Conservation (phyloP, 208 protist species). For the Acanthamoeba lenticulata region DNA sequence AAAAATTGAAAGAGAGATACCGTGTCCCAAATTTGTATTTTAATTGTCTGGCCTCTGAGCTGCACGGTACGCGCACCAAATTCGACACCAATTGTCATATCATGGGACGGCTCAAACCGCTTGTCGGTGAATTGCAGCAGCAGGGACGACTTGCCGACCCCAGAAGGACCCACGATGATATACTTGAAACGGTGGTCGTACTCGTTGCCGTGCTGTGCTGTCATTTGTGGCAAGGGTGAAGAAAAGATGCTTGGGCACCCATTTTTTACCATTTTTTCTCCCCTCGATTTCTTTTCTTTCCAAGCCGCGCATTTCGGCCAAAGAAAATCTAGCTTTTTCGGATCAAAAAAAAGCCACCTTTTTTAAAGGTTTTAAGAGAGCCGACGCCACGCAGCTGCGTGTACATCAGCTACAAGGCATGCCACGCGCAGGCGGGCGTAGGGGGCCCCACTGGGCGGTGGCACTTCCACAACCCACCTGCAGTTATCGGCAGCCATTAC, state of each 20-base stretch:
- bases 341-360: no score
- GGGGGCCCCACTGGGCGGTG: not conserved
- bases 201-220: not conserved
- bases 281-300: not conserved
- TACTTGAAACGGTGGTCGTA: conserved; percentile 94
- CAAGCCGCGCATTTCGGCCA: not conserved
- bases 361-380: no score
- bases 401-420: not conserved
- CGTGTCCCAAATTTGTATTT: conserved; percentile 99
- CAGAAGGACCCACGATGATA: conserved; percentile 90
- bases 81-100: conserved; percentile 99
- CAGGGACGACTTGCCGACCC: conserved; percentile 98
- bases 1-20: conserved; percentile 65
- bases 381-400: not conserved
- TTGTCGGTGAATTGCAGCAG: conserved; percentile 99
- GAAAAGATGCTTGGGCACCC: not conserved
- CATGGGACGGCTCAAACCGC: conserved; percentile 98
- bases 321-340: not conserved
- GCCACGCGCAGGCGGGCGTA: not conserved
- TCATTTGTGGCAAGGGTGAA: not conserved
- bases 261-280: not conserved
- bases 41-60: conserved; percentile 96
- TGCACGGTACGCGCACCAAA: conserved; percentile 97
- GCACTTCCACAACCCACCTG: not conserved
- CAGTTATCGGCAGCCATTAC: not conserved